phyloP scores from a whole-genome alignment of 306 rosid species.

The Cyamopsis tetragonoloba region DNA sequence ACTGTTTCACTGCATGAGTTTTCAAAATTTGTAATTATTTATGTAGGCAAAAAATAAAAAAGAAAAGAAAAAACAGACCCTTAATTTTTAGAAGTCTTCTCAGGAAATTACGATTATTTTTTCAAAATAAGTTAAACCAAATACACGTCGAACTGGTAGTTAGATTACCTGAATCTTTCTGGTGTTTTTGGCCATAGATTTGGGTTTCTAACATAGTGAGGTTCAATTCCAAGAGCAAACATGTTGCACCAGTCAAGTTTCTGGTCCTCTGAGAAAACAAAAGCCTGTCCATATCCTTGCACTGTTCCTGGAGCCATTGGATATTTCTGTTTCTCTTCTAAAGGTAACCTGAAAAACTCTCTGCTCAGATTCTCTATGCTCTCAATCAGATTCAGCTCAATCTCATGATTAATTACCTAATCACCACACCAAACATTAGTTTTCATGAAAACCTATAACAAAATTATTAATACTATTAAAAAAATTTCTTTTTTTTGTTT shows the following conservation, averaged over 20 bases:
- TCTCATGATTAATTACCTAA: constrained; percentile 79
- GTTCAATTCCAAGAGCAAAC: constrained; percentile 92
- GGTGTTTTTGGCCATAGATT: constrained; percentile 83
- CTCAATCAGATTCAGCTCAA: constrained; percentile 62
- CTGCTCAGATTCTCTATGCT: constrained; percentile 56
- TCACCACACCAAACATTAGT: constrained; percentile 19
- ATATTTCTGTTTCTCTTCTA: constrained; percentile 82
- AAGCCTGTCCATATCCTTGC: constrained; percentile 97
- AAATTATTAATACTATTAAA: too few species aligned
- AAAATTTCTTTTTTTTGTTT: too few species aligned
- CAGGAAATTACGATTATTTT: too few species aligned
- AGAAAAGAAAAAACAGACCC: too few species aligned
- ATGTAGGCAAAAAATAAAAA: too few species aligned
- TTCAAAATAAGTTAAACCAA: too few species aligned
- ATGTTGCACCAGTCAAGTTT: constrained; percentile 97
- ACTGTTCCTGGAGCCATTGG: constrained; percentile 85
- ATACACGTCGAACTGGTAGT: background rate
- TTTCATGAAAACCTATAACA: background rate
- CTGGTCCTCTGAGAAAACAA: constrained; percentile 94
- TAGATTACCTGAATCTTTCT: constrained; percentile 56
- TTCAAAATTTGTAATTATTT: background rate
- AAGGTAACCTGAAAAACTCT: constrained; percentile 88
- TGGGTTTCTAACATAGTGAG: constrained; percentile 56
- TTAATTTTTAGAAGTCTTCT: too few species aligned
- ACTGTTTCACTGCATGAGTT: constrained; percentile 60